Evolutionary conservation across 352 stramenopile species (phyloP).

Genomic region (Phytophthora sp.): DNA sequence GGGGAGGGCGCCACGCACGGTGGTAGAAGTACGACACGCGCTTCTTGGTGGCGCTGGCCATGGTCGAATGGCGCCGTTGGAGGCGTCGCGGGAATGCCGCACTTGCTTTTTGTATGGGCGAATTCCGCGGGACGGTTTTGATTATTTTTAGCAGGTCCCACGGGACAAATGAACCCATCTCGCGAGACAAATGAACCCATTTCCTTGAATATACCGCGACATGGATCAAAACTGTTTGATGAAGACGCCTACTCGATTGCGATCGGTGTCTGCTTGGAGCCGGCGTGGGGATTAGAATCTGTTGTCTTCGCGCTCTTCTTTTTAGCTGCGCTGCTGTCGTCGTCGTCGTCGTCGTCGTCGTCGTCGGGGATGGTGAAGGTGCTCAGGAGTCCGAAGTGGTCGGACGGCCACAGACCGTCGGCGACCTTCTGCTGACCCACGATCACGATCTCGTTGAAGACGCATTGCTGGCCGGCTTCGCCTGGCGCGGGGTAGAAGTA

Average conservation of each 20-base stretch:
- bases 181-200: too few species aligned
- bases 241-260: constrained; percentile 25
- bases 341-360: constrained; percentile 10
- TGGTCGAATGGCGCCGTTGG: constrained; percentile 16
- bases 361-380: constrained; percentile 45
- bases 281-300: background rate
- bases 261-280: constrained; percentile 19
- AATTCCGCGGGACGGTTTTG: background rate
- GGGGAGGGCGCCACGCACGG: constrained; percentile 42
- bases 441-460: constrained; percentile 57
- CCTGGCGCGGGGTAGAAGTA: constrained; percentile 57
- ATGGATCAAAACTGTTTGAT: too few species aligned
- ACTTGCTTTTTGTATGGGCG: background rate
- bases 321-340: background rate
- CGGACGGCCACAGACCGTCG: constrained; percentile 72
- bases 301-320: constrained; percentile 19
- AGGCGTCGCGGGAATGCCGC: background rate
- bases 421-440: constrained; percentile 71
- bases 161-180: background rate
- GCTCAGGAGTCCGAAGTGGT: constrained; percentile 76
- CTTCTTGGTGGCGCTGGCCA: constrained; percentile 64
- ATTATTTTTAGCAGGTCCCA: too few species aligned
- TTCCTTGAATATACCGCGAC: too few species aligned
- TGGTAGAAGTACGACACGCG: constrained; percentile 91
- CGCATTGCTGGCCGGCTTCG: constrained; percentile 8